Base-by-base conservation (phyloP, 352 stramenopile species). In the Aphanomyces invadans region DNA sequence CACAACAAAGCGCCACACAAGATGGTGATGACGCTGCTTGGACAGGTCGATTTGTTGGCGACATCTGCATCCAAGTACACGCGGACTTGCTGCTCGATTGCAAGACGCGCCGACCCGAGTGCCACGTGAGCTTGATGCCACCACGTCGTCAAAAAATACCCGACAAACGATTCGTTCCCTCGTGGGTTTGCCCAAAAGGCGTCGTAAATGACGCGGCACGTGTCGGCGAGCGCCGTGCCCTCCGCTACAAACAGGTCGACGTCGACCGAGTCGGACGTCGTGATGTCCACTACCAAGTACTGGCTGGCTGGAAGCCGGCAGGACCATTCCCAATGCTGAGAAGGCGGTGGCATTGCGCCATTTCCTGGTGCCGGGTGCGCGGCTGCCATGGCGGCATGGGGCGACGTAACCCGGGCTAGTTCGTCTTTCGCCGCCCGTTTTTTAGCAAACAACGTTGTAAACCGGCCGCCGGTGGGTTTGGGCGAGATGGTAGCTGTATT, bases 41-140 rank as follows among this genome's bases (percentile, higher is more conserved):
- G 23, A 38, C 28, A 80, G 72, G 25, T 76, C 74, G 9, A 75
- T 83, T n/a, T 86, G 64, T 48, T 76, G 79, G 4, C 60, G 53
- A 2, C 83, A 19, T 79, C 72, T 0, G 72, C 71, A 15, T 86
- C 74, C 12, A 90, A 72, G 11, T 63, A 21, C 3, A 75, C 64
- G 26, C 61, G 65, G 19, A 70, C 21, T 29, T 79, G 42, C 3
- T 60, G 53, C 23, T 76, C 69, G 1, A 84, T 60, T 1, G 44
- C 39, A 19, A 60, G 45, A 5, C 60, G 42, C 9, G 21, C n/a
- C 1, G 45, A n/a, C 3, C 42, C 60, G 4, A 59, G 25, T 7
- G 33, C 33, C 33, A 26, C n/a, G 15, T 28, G 31, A 2, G 31
- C 15, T 44, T 36, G 28, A 15, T 33, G 29, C 15, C 32, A 67